Conservation (phyloP, 768 basidiomycete species). For the Suillus paluster region DNA sequence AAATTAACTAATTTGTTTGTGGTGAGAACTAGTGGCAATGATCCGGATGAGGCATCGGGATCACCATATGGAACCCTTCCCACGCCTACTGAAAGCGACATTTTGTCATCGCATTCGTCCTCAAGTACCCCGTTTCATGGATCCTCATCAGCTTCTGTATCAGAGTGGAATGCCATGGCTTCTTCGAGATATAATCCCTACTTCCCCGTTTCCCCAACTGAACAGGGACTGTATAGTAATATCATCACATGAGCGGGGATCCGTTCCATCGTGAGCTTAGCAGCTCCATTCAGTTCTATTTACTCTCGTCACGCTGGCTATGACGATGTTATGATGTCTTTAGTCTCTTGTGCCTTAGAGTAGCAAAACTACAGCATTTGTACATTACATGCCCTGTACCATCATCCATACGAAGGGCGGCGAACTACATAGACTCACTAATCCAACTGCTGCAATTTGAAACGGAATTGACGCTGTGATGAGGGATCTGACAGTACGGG, state of each 20-base stretch:
- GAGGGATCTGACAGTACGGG: conserved; percentile 43
- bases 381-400: conserved; percentile 40
- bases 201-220: conserved; percentile 61
- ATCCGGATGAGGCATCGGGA: conserved; percentile 51
- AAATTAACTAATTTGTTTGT: conserved; percentile 35
- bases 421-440: conserved; percentile 24
- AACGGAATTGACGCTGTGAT: conserved; percentile 57
- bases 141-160: conserved; percentile 47
- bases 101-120: conserved; percentile 50
- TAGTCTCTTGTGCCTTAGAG: conserved; percentile 33
- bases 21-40: conserved; percentile 51
- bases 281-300: conserved; percentile 24
- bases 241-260: conserved; percentile 52
- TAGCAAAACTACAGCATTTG: conserved; percentile 27
- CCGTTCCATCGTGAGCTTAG: conserved; percentile 7
- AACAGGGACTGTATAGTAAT: conserved; percentile 59
- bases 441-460: conserved; percentile 37
- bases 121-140: conserved; percentile 46
- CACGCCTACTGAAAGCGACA: conserved; percentile 67
- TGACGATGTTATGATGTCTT: conserved; percentile 29
- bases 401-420: conserved; percentile 22
- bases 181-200: conserved; percentile 68
- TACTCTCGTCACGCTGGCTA: conserved; percentile 35
- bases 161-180: conserved; percentile 64
- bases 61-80: conserved; percentile 58